Evolutionary conservation across 768 basidiomycete species (phyloP).

Genomic region (Amanita pseudoporphyria): DNA sequence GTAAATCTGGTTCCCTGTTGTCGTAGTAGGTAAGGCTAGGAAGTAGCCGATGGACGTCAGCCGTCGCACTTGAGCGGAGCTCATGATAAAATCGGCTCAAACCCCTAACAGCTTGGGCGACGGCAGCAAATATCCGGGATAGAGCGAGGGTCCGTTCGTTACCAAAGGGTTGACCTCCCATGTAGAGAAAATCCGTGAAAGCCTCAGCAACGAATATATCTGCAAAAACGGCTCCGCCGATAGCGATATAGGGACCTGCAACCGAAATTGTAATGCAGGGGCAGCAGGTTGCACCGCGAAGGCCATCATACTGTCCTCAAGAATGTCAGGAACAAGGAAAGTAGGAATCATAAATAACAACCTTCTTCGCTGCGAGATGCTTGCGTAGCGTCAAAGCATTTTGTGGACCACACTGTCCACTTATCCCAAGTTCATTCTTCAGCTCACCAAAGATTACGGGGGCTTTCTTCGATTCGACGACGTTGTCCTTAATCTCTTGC

Average conservation of each 20-base stretch:
- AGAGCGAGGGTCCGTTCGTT: background rate
- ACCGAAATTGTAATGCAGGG: too few relatives aligned
- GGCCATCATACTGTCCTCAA: too few relatives aligned
- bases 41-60: background rate
- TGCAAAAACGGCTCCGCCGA: background rate
- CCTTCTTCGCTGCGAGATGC: too few relatives aligned
- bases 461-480: too few relatives aligned
- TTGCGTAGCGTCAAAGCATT: too few relatives aligned
- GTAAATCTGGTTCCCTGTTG: constrained; percentile 1
- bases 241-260: background rate
- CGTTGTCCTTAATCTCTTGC: too few relatives aligned
- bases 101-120: background rate
- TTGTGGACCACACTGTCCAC: too few relatives aligned
- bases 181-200: background rate
- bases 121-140: constrained; percentile 1
- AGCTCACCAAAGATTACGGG: too few relatives aligned
- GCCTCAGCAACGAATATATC: background rate
- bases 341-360: too few relatives aligned
- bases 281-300: too few relatives aligned
- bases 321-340: too few relatives aligned
- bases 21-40: background rate
- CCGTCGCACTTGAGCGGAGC: background rate
- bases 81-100: constrained; percentile 2
- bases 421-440: too few relatives aligned
- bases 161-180: background rate